A percentile compares a stretch with the other conserved stretches of the same genome.
These are phyloP conservation scores for Ophiostoma ulmi DNA, from an alignment of 2,329 filamentous ascomycete species.

Conservation along the genomic window DNA sequence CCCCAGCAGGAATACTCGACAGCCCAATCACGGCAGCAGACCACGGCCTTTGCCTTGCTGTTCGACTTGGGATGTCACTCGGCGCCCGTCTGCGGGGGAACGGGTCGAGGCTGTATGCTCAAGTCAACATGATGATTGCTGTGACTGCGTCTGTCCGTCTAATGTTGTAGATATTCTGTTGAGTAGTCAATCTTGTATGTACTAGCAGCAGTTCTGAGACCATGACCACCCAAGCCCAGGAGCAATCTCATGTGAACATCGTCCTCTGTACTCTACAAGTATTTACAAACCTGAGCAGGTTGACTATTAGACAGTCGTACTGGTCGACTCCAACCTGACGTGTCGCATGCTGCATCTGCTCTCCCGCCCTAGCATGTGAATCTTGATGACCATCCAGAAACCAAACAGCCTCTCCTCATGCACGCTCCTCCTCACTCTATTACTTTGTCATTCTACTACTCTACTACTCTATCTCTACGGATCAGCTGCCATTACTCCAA, in stretches of 20 bases:
- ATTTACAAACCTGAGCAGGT: no score
- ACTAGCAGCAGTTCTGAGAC: background rate
- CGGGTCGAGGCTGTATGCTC: background rate
- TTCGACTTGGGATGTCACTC: background rate
- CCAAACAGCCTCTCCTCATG: background rate
- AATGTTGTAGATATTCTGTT: background rate
- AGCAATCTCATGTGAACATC: no score
- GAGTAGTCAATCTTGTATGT: background rate
- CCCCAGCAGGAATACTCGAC: background rate
- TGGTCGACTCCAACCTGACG: background rate
- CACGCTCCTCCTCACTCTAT: no score
- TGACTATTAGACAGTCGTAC: no score
- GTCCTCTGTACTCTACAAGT: no score
- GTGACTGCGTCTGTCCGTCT: background rate
- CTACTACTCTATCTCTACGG: no score
- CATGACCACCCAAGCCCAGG: background rate
- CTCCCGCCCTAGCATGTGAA: constrained; percentile 6
- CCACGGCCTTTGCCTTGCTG: constrained; percentile 20
- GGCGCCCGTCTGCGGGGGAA: background rate
- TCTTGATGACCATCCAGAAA: background rate
- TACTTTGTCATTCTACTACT: no score
- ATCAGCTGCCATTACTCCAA: background rate
- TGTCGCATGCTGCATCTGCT: background rate
- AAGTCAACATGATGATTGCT: background rate
- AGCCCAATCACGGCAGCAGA: constrained; percentile 25